phyloP scores from a whole-genome alignment of 1,284 basidiomycete species.

The Xerocomus nothofagi region DNA sequence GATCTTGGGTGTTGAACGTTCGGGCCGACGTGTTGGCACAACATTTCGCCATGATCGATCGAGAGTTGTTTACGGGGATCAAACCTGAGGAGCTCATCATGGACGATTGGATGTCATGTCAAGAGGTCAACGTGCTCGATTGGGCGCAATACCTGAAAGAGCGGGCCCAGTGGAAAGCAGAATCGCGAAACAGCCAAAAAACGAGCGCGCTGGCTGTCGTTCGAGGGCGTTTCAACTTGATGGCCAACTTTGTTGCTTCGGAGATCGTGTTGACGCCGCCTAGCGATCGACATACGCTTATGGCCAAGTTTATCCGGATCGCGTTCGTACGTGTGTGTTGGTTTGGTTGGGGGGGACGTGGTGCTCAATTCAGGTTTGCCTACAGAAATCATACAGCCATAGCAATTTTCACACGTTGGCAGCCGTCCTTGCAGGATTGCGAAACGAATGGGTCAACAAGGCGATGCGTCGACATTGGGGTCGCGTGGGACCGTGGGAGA shows the following conservation, averaged over 20 bases:
- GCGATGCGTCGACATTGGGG: conserved; percentile 71
- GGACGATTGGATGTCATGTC: conserved; percentile 62
- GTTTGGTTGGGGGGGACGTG: background rate
- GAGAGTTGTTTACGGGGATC: conserved; percentile 80
- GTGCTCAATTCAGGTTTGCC: conserved; percentile 10
- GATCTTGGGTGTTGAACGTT: conserved; percentile 65
- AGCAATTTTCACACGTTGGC: conserved; percentile 82
- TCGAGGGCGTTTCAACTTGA: conserved; percentile 85
- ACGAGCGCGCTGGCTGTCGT: conserved; percentile 74
- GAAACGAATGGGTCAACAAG: conserved; percentile 67
- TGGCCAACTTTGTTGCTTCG: conserved; percentile 80
- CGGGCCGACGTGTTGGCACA: conserved; percentile 67
- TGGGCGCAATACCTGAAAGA: conserved; percentile 84
- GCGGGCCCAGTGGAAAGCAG: conserved; percentile 66
- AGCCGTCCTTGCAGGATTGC: conserved; percentile 80
- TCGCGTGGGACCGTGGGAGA: conserved; percentile 72
- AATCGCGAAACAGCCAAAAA: conserved; percentile 55
- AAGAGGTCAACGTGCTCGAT: conserved; percentile 72
- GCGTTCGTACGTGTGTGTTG: conserved; percentile 66
- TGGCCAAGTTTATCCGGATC: conserved; percentile 82
- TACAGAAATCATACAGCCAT: conserved; percentile 79
- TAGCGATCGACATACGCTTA: conserved; percentile 63
- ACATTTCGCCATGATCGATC: conserved; percentile 86
- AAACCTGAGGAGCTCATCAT: conserved; percentile 82
- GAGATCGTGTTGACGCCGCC: conserved; percentile 75